A percentile compares a stretch with the other conserved stretches of the same genome.
Evolutionary conservation across 129 eudicot genomes (phyloP).

Genomic region (Flaveria trinervia): DNA sequence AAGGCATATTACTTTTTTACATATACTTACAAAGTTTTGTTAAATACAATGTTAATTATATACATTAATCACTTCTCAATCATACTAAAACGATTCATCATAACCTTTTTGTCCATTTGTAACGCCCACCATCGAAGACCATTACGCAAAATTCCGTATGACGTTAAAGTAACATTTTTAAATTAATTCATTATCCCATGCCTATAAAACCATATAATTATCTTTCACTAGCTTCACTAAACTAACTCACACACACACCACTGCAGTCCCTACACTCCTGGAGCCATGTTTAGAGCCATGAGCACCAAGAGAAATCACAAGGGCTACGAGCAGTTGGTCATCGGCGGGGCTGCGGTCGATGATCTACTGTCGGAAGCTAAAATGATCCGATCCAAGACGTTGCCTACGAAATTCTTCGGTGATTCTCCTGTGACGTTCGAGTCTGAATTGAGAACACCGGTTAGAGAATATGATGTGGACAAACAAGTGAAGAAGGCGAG

Average conservation of each 20-base stretch:
- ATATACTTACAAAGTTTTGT: too few species aligned
- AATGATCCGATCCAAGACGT: constrained; percentile 33
- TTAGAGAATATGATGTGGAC: constrained; percentile 16
- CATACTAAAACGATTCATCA: neutral
- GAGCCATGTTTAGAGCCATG: constrained; percentile 62
- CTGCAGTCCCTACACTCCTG: too few species aligned
- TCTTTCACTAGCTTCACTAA: neutral
- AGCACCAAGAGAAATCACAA: constrained; percentile 44
- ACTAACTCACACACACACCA: neutral
- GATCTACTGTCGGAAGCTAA: constrained; percentile 18
- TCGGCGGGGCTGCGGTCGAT: constrained; percentile 35
- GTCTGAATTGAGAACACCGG: constrained; percentile 22
- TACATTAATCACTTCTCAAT: neutral
- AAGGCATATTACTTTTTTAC: too few species aligned
- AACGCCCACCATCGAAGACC: constrained; percentile 27
- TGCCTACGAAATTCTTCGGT: constrained; percentile 32
- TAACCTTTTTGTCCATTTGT: neutral
- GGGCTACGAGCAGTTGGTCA: constrained; percentile 59
- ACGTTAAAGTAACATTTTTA: neutral
- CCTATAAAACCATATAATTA: constrained; percentile 13
- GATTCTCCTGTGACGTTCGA: constrained; percentile 21
- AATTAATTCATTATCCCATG: constrained; percentile 2
- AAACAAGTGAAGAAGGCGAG: constrained; percentile 55
- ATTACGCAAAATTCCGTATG: constrained; percentile 15
- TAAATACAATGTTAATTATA: neutral